These are phyloP conservation scores for Monosporascus sp. DNA, from an alignment of 2,329 filamentous ascomycete species.

Conservation along the genomic window DNA sequence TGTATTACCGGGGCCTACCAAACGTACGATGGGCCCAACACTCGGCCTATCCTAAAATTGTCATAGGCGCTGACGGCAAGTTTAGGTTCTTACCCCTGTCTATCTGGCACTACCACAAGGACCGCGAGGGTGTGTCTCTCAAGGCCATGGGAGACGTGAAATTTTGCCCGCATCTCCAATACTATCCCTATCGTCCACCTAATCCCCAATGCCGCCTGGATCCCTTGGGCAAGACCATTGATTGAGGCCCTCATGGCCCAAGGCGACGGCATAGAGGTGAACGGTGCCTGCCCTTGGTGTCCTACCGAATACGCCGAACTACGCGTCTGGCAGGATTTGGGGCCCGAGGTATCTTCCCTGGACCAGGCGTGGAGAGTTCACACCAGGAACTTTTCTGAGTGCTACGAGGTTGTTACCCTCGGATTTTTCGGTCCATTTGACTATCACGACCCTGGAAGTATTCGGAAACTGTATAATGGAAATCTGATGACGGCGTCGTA, in stretches of 20 bases:
- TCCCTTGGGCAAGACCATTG: too few relatives aligned
- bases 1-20: not conserved
- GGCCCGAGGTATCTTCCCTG: not conserved
- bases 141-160: not conserved
- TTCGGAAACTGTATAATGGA: not conserved
- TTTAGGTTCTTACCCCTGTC: not conserved
- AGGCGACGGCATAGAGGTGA: not conserved
- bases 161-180: not conserved
- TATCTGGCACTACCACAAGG: not conserved
- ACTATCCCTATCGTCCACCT: too few relatives aligned
- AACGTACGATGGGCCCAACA: not conserved
- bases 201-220: too few relatives aligned
- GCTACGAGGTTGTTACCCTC: not conserved
- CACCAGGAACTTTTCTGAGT: not conserved
- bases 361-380: not conserved
- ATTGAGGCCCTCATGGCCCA: too few relatives aligned
- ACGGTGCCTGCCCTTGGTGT: not conserved
- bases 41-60: not conserved
- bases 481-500: too few relatives aligned
- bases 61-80: not conserved
- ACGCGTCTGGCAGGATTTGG: not conserved
- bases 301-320: not conserved
- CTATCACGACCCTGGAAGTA: not conserved
- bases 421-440: not conserved
- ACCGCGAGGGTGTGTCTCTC: not conserved